Base-by-base conservation (phyloP, 225 moss, liverwort and hornwort genomes). In the Ulota crispa region DNA sequence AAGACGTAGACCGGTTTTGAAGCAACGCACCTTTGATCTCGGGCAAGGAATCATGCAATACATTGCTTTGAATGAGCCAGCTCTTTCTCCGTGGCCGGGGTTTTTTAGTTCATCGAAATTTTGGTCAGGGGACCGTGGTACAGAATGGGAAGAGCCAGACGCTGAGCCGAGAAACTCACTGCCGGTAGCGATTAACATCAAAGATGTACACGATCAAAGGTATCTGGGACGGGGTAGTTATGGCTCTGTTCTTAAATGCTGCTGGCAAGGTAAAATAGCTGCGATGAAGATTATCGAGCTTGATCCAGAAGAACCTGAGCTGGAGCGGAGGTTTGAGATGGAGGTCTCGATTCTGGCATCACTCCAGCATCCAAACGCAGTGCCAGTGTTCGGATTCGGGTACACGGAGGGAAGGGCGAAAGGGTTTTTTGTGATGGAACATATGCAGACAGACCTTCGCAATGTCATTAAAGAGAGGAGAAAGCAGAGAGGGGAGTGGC, bases 351-450 rank as follows among this genome's bases (percentile, higher is more conserved):
- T 55, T 55, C 81, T 54, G 12, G 37, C 73, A 30, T 81, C 65
- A 0, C 23, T 81, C 15, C 6, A 5, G 15, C 81, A 73, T 81
- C 73, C 81, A 4, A 81, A 81, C 23, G 0, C 41, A 6, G 81
- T 73, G 31, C 65, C 37, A 30, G 73, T 7, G 1, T 73, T 73
- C n/a, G 73, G 81, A 11, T 81, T 21, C 23, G 73, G 73, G 23
- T 64, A 53, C 55, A 65, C 3, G 0, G 12, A 73, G 6, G 16
- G 0, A 26, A 55, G 16, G 31, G 63, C 23, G 19, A 0, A 23
- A 27, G 81, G 81, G 19, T 74, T 73, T 39, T 54, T 65, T 9
- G 1, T 81, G 42, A 74, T 81, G 81, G 81, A 81, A 66, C 41
- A 8, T 11, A 81, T 81, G 66, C 39, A 81, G 39, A 8, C 28